Evolutionary conservation across 352 stramenopile species (phyloP).

Genomic region (Phytopythium kandeliae): DNA sequence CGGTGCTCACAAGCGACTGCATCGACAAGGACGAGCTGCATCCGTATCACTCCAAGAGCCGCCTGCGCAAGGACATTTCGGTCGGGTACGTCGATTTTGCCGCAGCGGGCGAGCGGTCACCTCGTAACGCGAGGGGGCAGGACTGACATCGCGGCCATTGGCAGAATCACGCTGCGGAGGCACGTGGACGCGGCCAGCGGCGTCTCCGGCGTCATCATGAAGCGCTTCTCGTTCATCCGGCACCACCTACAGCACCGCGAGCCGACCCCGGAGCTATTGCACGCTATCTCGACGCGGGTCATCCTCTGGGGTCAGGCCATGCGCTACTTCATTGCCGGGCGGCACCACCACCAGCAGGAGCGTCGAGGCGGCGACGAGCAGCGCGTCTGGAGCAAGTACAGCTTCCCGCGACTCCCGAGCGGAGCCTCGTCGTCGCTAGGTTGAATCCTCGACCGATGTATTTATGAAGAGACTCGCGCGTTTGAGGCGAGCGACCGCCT

Average conservation of each 20-base stretch:
- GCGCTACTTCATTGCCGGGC: conserved; percentile 40
- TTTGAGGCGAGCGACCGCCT: too few species aligned
- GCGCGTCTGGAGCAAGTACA: conserved; percentile 33
- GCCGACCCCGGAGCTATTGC: conserved; percentile 39
- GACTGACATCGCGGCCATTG: too few species aligned
- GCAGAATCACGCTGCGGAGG: conserved; percentile 32
- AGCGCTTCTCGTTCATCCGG: conserved; percentile 65
- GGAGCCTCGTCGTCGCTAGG: not conserved
- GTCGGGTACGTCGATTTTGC: conserved; percentile 34
- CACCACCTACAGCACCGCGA: conserved; percentile 43
- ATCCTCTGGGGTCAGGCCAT: conserved; percentile 63
- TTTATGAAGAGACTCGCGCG: too few species aligned
- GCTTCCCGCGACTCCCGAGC: conserved; percentile 17
- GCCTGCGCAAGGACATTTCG: conserved; percentile 53
- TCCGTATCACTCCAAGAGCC: conserved; percentile 32
- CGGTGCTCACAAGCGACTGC: conserved; percentile 47
- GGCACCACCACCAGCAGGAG: conserved; percentile 18
- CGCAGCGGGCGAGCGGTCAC: too few species aligned
- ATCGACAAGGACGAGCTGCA: conserved; percentile 60
- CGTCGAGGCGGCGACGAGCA: conserved; percentile 11
- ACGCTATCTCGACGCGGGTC: conserved; percentile 57
- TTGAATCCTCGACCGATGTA: too few species aligned
- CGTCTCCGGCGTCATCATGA: conserved; percentile 42
- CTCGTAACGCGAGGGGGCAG: too few species aligned
- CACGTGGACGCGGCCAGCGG: conserved; percentile 26